These are phyloP conservation scores for Hansfordia pulvinata DNA, from an alignment of 2,329 filamentous ascomycete genomes.

Conservation along the genomic window DNA sequence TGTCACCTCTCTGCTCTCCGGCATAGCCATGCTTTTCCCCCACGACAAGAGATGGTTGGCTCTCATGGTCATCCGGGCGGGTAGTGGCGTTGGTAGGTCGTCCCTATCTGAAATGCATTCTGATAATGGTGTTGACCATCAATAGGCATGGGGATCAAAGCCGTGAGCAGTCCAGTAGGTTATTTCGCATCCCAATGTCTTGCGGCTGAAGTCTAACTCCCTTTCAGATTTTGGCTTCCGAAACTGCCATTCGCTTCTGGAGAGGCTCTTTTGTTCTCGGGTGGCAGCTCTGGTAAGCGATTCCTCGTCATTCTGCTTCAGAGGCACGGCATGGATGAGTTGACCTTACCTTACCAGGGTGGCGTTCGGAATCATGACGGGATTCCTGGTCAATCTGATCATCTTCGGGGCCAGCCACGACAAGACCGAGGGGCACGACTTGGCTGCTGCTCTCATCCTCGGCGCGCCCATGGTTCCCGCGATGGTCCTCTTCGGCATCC, in stretches of 20 bases:
- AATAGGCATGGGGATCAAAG: slow-evolving; percentile 32
- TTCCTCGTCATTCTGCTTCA: not conserved
- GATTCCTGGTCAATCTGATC: slow-evolving; percentile 17
- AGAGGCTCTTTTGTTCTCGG: slow-evolving; percentile 30
- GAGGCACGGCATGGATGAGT: too few species aligned
- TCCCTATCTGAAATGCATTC: slow-evolving; percentile 4
- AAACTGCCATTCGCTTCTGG: slow-evolving; percentile 32
- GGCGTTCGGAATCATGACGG: slow-evolving; percentile 11
- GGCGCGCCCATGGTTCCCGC: slow-evolving; percentile 21
- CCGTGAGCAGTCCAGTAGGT: slow-evolving; percentile 31
- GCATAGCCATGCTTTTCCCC: too few species aligned
- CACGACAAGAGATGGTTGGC: slow-evolving; percentile 17
- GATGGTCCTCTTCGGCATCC: slow-evolving; percentile 16
- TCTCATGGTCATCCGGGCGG: slow-evolving; percentile 19
- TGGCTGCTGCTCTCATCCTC: slow-evolving; percentile 17
- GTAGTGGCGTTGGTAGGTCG: slow-evolving; percentile 24
- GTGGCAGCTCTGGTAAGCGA: slow-evolving; percentile 27
- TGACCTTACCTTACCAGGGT: slow-evolving; percentile 5
- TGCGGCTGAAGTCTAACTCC: too few species aligned
- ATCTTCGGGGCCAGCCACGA: slow-evolving; percentile 13
- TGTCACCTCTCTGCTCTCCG: slow-evolving; percentile 23
- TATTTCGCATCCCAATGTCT: too few species aligned
- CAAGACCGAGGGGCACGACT: not conserved
- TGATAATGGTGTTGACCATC: not conserved
- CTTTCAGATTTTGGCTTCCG: slow-evolving; percentile 31